phyloP scores from a whole-genome alignment of 2,329 filamentous ascomycete species.

The Aspergillus quadrilineatus region DNA sequence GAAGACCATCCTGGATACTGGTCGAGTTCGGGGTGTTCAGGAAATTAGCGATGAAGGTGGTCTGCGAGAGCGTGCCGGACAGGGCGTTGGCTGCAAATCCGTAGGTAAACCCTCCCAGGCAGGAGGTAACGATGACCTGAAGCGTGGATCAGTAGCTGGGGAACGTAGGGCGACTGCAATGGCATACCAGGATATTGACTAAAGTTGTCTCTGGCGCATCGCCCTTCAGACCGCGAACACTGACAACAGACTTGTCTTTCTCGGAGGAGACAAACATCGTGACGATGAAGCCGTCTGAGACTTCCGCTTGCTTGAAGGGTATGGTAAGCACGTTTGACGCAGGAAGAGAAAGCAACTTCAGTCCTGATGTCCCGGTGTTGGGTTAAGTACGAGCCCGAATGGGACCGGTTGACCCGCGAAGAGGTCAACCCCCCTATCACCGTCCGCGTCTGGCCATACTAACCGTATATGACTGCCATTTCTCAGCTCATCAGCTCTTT shows the following conservation, averaged over 20 bases:
- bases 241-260: not conserved
- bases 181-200: not conserved
- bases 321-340: not conserved
- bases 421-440: not conserved
- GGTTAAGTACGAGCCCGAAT: not conserved
- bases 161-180: not conserved
- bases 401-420: not conserved
- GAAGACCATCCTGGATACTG: not conserved
- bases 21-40: not conserved
- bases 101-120: not conserved
- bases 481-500: too few species aligned
- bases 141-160: not conserved
- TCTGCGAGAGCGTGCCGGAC: not conserved
- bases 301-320: not conserved
- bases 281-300: not conserved
- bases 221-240: not conserved
- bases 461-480: too few species aligned
- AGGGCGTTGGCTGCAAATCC: not conserved
- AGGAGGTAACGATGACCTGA: not conserved
- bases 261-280: not conserved
- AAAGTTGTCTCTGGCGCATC: not conserved
- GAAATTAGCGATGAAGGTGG: not conserved
- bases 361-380: not conserved
- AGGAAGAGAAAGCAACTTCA: not conserved
- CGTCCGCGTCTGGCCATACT: not conserved